These are phyloP conservation scores for Talaromyces sp. DNA, from an alignment of 2,329 filamentous ascomycete species.

Conservation along the genomic window DNA sequence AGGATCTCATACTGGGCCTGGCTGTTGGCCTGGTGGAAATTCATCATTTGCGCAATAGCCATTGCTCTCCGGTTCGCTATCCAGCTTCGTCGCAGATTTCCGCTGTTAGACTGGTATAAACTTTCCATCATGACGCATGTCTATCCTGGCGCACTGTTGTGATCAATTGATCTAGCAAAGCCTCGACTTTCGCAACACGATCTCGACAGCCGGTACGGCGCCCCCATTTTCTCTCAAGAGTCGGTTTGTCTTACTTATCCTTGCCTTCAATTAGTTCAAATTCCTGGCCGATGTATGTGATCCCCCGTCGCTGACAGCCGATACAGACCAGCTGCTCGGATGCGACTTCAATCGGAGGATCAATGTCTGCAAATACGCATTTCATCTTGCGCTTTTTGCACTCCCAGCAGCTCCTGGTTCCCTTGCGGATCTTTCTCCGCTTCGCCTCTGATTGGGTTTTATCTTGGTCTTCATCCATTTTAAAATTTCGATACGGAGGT, in stretches of 20 bases:
- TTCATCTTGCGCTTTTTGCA: slow-evolving; percentile 11
- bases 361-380: not conserved
- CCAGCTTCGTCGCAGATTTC: slow-evolving; percentile 44
- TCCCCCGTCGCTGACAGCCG: slow-evolving; percentile 21
- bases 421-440: slow-evolving; percentile 19
- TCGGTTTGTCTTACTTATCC: not conserved
- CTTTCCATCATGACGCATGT: slow-evolving; percentile 41
- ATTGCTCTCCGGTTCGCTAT: slow-evolving; percentile 39
- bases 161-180: slow-evolving; percentile 1
- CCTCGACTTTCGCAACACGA: slow-evolving; percentile 3
- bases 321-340: slow-evolving; percentile 15
- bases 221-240: slow-evolving; percentile 27
- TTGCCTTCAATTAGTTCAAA: slow-evolving; percentile 23
- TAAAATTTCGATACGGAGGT: not conserved
- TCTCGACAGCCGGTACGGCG: not conserved
- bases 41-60: slow-evolving; percentile 42
- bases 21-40: slow-evolving; percentile 33
- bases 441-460: not conserved
- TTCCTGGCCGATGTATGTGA: slow-evolving; percentile 50
- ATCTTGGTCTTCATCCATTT: not conserved
- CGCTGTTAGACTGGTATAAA: slow-evolving; percentile 39
- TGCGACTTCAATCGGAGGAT: not conserved
- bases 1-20: slow-evolving; percentile 23
- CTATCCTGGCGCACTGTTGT: not conserved
- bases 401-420: slow-evolving; percentile 16